Percentiles rank a stretch among this genome's conserved stretches.
Evolutionary conservation across 2,329 filamentous ascomycete genomes (phyloP).

Genomic region (Pseudogymnoascus pannorum): DNA sequence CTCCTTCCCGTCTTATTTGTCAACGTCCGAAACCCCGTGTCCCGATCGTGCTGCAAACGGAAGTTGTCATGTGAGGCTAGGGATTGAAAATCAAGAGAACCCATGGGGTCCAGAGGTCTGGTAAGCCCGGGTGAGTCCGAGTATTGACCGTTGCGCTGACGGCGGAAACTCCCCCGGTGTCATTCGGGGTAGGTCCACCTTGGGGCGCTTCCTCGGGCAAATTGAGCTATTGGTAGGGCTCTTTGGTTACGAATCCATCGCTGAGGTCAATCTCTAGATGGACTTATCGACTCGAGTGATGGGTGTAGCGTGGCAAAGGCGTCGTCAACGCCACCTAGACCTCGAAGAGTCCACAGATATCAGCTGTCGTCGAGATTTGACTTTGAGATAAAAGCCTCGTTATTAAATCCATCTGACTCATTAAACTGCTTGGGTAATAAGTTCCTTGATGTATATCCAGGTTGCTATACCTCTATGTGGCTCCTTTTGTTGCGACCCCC

Average conservation of each 20-base stretch:
- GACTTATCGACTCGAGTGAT: neutral
- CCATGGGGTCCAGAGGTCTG: neutral
- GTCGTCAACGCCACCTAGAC: neutral
- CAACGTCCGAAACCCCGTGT: neutral
- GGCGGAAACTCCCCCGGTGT: neutral
- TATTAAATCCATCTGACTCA: neutral
- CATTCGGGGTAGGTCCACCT: neutral
- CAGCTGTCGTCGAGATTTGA: neutral
- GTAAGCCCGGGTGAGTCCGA: conserved; percentile 1
- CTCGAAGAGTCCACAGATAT: neutral
- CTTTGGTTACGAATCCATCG: neutral
- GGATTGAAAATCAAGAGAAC: conserved; percentile 1
- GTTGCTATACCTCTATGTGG: neutral
- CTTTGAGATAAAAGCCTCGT: neutral
- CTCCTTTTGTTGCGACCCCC: neutral
- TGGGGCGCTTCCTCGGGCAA: neutral
- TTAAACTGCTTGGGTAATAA: neutral
- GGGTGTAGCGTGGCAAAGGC: neutral
- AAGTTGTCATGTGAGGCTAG: conserved; percentile 1
- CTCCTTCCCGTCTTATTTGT: conserved; percentile 6
- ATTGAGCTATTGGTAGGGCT: neutral
- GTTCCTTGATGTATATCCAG: neutral
- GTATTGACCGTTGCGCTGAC: conserved; percentile 8
- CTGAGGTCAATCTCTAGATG: too few species aligned
- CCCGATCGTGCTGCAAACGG: conserved; percentile 6